phyloP scores from a whole-genome alignment of 2,329 filamentous ascomycete genomes.

The Fusarium mundagurra region DNA sequence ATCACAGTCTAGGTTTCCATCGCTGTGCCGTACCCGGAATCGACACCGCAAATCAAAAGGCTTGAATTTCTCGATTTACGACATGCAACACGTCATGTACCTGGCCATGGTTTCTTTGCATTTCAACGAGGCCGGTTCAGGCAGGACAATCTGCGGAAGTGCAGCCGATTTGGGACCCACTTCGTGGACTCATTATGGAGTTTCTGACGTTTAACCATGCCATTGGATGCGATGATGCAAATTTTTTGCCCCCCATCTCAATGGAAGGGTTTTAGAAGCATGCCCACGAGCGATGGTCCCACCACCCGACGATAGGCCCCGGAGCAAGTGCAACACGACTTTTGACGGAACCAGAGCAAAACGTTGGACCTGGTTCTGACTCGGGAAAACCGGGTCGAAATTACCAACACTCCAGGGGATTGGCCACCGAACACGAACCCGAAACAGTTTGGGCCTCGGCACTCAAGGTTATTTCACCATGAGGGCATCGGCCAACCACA shows the following conservation, averaged over 20 bases:
- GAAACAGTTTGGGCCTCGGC: constrained; percentile 26
- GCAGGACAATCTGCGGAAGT: constrained; percentile 32
- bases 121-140: constrained; percentile 32
- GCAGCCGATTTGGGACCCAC: constrained; percentile 22
- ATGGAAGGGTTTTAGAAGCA: constrained; percentile 44
- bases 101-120: constrained; percentile 41
- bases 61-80: constrained; percentile 4
- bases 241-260: constrained; percentile 38
- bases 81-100: constrained; percentile 40
- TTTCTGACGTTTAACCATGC: constrained; percentile 29
- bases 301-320: constrained; percentile 30
- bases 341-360: constrained; percentile 18
- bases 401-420: constrained; percentile 1
- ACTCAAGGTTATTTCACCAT: constrained; percentile 7
- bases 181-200: constrained; percentile 25
- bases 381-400: constrained; percentile 19
- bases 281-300: constrained; percentile 27
- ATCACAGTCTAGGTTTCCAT: constrained; percentile 37
- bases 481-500: constrained; percentile 18
- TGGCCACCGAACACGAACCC: constrained; percentile 28
- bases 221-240: constrained; percentile 43
- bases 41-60: constrained; percentile 1
- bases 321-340: constrained; percentile 9
- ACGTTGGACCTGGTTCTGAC: constrained; percentile 28
- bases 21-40: constrained; percentile 6